Evolutionary conservation across 1,139 yeast species (phyloP), one percentile per base, ranked within the genome.

Genomic region (Hansenula sp.): DNA sequence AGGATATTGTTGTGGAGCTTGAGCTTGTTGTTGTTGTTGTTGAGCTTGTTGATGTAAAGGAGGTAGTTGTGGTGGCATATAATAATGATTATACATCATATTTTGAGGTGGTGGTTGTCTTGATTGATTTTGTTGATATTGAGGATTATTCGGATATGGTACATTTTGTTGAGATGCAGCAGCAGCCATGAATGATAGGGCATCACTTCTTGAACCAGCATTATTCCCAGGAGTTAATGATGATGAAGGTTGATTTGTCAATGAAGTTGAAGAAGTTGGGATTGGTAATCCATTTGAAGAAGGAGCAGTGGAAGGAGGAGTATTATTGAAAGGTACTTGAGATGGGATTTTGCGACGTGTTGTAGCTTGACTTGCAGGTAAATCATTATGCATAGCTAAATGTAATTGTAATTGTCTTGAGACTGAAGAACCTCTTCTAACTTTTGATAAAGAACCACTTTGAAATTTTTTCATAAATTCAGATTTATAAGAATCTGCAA

Each of bases 401-500:
- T 85, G 91, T 52, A 84, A 66, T 59, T 85, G 93, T 49, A 85
- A 67, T 59, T 84, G 93, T 59, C 93, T 75, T 27, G 89, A 80
- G 15, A 85, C 93, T 19, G 87, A 79, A 8, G 88, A 81, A 7
- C 94, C 94, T 54, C 95, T 70, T 65, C 94, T 84, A 18, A 82
- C 76, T 57, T 84, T 85, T 55, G 81, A 78, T 41, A 84, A 67
- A 29, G 84, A 77, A 12, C 93, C 97, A 50, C 78, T 82, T 50
- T 78, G 79, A 64, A 91, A 81, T 66, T 89, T 87, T 53, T 74
- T 79, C 61, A 90, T 69, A 56, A 90, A 91, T 52, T 94, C 99
- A 42, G 81, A 83, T 58, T 86, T 84, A 61, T 86, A 90, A 40
- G 83, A 72, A 37, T 87, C 94, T 52, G 90, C 81, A 47, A 93